Conservation (phyloP, 495 filamentous ascomycete genomes). For the Penicillium malachiteum region DNA sequence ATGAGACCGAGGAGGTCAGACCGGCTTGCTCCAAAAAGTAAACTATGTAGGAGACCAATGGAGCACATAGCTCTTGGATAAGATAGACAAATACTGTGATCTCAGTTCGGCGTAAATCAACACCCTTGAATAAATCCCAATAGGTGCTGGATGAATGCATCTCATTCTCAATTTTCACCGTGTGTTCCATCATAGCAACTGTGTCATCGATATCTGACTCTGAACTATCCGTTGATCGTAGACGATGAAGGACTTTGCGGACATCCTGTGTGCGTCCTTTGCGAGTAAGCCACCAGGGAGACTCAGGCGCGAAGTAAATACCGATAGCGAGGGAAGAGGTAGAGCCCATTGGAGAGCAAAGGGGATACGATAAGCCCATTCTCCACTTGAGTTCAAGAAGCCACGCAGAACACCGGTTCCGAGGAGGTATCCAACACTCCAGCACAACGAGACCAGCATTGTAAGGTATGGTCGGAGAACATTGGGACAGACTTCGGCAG, state of each 20-base stretch:
- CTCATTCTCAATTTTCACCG: constrained; percentile 70
- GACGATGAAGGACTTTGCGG: constrained; percentile 59
- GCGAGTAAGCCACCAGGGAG: constrained; percentile 78
- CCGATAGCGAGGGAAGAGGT: constrained; percentile 67
- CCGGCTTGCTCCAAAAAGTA: constrained; percentile 67
- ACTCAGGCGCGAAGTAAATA: constrained; percentile 69
- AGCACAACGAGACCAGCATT: constrained; percentile 78
- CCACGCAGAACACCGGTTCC: constrained; percentile 63
- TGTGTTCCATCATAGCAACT: constrained; percentile 78
- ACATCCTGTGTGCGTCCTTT: constrained; percentile 65
- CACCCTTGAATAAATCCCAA: constrained; percentile 70
- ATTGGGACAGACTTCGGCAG: constrained; percentile 74
- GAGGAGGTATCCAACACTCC: constrained; percentile 69
- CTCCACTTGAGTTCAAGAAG: constrained; percentile 49
- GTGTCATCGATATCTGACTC: constrained; percentile 70
- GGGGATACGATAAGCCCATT: constrained; percentile 67
- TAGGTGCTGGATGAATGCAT: constrained; percentile 61
- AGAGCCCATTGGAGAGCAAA: constrained; percentile 82
- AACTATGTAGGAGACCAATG: constrained; percentile 50
- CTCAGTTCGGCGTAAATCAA: constrained; percentile 69
- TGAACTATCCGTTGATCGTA: constrained; percentile 54
- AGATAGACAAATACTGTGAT: constrained; percentile 63
- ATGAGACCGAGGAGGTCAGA: constrained; percentile 38
- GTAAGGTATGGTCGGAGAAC: constrained; percentile 69
- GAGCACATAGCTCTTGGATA: constrained; percentile 6